phyloP scores from a whole-genome alignment of 352 stramenopile species.

The Phytophthora parvispora region DNA sequence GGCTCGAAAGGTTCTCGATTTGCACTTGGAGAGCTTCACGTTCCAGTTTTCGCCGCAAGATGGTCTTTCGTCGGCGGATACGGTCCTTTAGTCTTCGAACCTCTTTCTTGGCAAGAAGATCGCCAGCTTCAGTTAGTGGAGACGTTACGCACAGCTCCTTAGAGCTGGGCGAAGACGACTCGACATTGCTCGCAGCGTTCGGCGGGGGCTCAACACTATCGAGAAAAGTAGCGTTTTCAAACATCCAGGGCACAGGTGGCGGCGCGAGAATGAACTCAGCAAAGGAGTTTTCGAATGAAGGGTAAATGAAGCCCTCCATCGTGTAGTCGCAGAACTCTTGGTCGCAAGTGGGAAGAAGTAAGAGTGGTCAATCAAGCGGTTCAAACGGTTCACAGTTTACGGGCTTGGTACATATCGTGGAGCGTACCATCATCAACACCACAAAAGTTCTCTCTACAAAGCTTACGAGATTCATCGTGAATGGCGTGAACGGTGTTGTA shows the following conservation, averaged over 20 bases:
- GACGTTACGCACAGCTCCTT: neutral
- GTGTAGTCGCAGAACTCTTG: too few species aligned
- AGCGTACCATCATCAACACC: neutral
- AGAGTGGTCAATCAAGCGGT: neutral
- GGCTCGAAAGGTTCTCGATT: slow-evolving; percentile 5
- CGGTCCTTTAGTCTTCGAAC: slow-evolving; percentile 13
- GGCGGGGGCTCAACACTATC: too few species aligned
- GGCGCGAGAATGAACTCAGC: neutral
- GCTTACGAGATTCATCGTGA: neutral
- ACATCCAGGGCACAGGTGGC: neutral
- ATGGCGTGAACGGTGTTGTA: too few species aligned
- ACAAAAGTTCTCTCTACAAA: neutral
- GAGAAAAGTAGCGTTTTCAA: neutral
- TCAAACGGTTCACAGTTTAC: neutral
- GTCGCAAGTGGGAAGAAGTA: too few species aligned
- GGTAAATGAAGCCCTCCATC: neutral
- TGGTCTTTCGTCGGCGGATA: slow-evolving; percentile 9
- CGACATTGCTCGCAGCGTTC: too few species aligned
- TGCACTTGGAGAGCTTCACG: neutral
- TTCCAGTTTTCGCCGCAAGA: slow-evolving; percentile 9
- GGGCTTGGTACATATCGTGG: neutral
- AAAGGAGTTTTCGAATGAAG: neutral
- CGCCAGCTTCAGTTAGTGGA: neutral
- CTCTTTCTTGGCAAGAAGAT: neutral
- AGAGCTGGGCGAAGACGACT: neutral